Base-by-base conservation (phyloP, 768 basidiomycete species). In the Calocybe indica region DNA sequence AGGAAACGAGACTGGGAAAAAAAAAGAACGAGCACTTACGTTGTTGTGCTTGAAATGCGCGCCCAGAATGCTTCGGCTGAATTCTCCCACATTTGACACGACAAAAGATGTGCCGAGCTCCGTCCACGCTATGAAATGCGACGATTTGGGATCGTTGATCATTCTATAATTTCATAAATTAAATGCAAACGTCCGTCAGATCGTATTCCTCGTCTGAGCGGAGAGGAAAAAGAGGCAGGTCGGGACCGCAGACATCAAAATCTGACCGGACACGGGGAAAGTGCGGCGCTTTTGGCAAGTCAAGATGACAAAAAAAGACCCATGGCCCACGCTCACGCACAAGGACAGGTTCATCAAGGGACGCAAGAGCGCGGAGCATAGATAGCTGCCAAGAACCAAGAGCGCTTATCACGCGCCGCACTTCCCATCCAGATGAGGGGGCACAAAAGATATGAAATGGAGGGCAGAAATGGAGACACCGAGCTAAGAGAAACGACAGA, bases 11-110 rank as follows among this genome's bases (percentile, higher is more conserved):
- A 7, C 5, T 39, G 10, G 7, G 13, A 15, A 30, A 13, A 7
- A 48, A 49, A 42, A 40, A 48, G 45, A 42, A 33, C 34, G 35
- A 15, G 48, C 14, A 68, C 85, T 48, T 51, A 88, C 88, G 61
- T 91, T 91, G 63, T 90, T 91, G 67, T 92, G 90, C 65, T 91
- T 92, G 68, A 92, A 92, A 61, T 92, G 89, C 2, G 83, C 81
- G 3, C 88, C 88, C 30, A 92, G 73, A 55, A 91, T 90, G 58
- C 80, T 87, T 51, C 87, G 73, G 55, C 87, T 89, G 62, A 92
- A 92, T 61, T 90, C 87, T 62, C 85, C 85, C 41, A 88, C 86
- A 51, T 89, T 90, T 37, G 83, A 85, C 33, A 92, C 89, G 40
- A 91, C 86, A 56, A 92, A 91, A 40, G 85, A 87, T 42, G 88